These are phyloP conservation scores for Nicotiana knightiana DNA, from an alignment of 257 asterid genomes.

Conservation along the genomic window DNA sequence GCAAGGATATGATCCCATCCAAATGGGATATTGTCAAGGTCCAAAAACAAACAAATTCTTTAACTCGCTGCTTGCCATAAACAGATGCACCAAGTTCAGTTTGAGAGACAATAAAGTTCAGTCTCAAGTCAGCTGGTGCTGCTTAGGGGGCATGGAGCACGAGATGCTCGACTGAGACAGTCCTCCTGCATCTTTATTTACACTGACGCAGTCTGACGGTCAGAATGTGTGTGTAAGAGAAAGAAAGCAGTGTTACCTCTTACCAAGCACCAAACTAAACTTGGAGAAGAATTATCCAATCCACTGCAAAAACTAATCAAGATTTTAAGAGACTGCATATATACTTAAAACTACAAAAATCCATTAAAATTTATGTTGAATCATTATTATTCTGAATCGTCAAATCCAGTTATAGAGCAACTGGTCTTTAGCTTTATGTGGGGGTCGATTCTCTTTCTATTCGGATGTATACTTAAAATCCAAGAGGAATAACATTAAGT, in stretches of 20 bases:
- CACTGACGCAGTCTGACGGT: not conserved
- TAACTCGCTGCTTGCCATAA: not conserved
- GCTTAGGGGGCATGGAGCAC: not conserved
- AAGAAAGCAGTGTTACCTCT: not conserved
- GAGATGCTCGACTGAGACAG: not conserved
- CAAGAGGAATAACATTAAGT: not conserved
- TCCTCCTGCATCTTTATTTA: not conserved
- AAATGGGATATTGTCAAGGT: not conserved
- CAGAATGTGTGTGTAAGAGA: not conserved
- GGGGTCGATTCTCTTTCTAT: not conserved
- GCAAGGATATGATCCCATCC: not conserved
- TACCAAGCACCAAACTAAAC: not conserved
- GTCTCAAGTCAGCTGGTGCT: not conserved
- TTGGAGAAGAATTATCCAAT: not conserved
- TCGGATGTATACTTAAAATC: not conserved
- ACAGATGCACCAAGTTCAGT: not conserved
- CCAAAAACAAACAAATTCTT: not conserved
- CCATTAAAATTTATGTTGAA: not conserved
- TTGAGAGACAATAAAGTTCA: not conserved
- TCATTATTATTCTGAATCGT: not conserved
- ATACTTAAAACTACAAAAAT: not conserved
- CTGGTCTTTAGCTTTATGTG: not conserved
- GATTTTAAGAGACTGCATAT: not conserved
- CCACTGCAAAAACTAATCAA: not conserved
- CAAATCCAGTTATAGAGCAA: not conserved